phyloP scores from a whole-genome alignment of 148 eudicot species.

The Rhododendron simsii region DNA sequence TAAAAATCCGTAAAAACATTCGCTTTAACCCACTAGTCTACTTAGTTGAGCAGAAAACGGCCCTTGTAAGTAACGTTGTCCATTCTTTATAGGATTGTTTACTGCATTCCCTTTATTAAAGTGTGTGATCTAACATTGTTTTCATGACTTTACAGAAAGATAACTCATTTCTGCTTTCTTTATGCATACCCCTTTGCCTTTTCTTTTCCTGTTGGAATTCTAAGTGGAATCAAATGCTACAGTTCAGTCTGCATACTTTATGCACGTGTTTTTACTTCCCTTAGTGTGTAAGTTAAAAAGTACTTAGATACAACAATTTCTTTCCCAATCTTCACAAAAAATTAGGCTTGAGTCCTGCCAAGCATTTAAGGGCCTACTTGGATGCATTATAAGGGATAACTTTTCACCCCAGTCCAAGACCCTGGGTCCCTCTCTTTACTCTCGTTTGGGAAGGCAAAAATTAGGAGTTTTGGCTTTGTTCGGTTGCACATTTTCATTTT shows the following conservation, averaged over 20 bases:
- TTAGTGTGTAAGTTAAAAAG: no score
- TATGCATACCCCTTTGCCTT: not conserved
- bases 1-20: no score
- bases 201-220: not conserved
- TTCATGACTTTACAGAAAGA: not conserved
- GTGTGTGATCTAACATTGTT: not conserved
- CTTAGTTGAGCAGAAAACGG: no score
- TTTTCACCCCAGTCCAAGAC: no score
- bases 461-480: no score
- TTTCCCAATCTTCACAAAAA: not conserved
- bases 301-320: not conserved
- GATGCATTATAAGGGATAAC: no score
- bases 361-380: no score
- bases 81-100: not conserved
- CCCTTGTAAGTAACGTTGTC: not conserved
- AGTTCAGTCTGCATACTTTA: not conserved
- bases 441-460: no score
- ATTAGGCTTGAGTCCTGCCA: not conserved
- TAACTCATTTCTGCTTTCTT: not conserved
- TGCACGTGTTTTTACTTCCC: no score
- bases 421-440: no score
- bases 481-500: no score
- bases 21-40: no score
- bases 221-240: not conserved
- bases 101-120: not conserved